A percentile compares a stretch with the other conserved stretches of the same genome.
Conservation (phyloP, 305 asterid genomes). For the Rubia occidens region DNA sequence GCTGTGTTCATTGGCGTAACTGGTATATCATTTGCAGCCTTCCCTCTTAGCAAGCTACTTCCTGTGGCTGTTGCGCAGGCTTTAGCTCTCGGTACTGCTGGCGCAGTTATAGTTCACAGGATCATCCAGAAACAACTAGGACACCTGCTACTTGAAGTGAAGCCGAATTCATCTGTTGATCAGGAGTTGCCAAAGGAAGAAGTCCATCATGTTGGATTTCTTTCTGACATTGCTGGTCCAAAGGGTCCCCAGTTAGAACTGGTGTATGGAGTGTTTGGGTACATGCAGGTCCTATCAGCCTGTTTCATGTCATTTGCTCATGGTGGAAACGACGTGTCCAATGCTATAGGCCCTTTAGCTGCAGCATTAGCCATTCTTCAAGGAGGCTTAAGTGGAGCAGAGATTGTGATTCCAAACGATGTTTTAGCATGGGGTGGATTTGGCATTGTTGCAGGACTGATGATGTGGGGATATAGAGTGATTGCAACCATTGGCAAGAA, state of each 20-base stretch:
- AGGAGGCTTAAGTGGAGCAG: constrained; percentile 53
- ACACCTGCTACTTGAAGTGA: constrained; percentile 48
- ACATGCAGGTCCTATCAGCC: constrained; percentile 84
- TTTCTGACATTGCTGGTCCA: constrained; percentile 86
- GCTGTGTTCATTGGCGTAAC: constrained; percentile 77
- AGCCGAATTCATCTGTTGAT: constrained; percentile 29
- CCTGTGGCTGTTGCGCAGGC: constrained; percentile 52
- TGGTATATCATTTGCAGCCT: constrained; percentile 63
- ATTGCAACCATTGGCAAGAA: constrained; percentile 86
- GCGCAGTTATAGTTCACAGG: constrained; percentile 51
- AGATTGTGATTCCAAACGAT: constrained; percentile 69
- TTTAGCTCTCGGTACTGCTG: constrained; percentile 51
- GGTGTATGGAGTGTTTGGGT: constrained; percentile 87
- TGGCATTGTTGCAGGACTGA: constrained; percentile 90
- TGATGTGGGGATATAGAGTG: constrained; percentile 85
- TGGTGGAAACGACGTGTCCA: constrained; percentile 92
- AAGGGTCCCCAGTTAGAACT: constrained; percentile 76
- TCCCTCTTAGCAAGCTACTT: constrained; percentile 61
- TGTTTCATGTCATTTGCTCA: constrained; percentile 98
- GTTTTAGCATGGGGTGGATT: constrained; percentile 98
- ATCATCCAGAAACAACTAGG: constrained; percentile 70
- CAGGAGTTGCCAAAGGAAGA: constrained; percentile 34
- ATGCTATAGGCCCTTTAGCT: constrained; percentile 85
- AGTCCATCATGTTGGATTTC: constrained; percentile 43
- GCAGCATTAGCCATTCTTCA: constrained; percentile 80